Percentiles rank a stretch among this genome's conserved stretches.
These are phyloP conservation scores for Cercis canadensis DNA, from an alignment of 306 rosid species.

Conservation along the genomic window DNA sequence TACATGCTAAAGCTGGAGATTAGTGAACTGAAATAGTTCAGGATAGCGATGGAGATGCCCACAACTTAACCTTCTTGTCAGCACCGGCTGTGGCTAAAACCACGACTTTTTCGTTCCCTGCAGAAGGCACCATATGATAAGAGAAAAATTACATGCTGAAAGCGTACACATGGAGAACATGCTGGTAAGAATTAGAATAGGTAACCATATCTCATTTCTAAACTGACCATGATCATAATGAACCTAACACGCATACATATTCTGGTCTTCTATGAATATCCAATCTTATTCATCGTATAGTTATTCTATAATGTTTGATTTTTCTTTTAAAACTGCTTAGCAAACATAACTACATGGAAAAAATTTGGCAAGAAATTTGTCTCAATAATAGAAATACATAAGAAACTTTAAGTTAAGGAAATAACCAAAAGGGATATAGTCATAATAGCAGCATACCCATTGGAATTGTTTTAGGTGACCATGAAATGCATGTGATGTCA, in stretches of 20 bases:
- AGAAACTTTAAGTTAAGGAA: not conserved
- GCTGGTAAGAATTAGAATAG: not conserved
- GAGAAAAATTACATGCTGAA: slow-evolving; percentile 4
- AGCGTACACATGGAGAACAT: not conserved
- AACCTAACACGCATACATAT: not conserved
- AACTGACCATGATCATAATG: not conserved
- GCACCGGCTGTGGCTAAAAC: slow-evolving; percentile 84
- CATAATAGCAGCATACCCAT: slow-evolving; percentile 56
- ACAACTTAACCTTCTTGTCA: slow-evolving; percentile 95
- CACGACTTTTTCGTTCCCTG: slow-evolving; percentile 64
- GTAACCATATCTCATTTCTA: not conserved
- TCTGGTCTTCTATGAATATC: not conserved
- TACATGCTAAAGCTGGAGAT: slow-evolving; percentile 20
- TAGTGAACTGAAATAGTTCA: slow-evolving; percentile 34
- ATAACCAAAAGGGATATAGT: slow-evolving; percentile 12
- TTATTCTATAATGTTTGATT: not conserved
- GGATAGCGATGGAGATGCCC: slow-evolving; percentile 79
- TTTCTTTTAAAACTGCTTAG: slow-evolving; percentile 11
- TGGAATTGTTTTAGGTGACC: slow-evolving; percentile 79
- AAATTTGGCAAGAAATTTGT: slow-evolving; percentile 8
- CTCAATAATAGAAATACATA: slow-evolving; percentile 5
- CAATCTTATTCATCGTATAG: not conserved
- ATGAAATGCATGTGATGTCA: slow-evolving; percentile 81
- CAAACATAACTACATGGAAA: slow-evolving; percentile 15
- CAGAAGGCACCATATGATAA: not conserved